phyloP scores from a whole-genome alignment of 148 eudicot species.

The Euryodendron excelsum region DNA sequence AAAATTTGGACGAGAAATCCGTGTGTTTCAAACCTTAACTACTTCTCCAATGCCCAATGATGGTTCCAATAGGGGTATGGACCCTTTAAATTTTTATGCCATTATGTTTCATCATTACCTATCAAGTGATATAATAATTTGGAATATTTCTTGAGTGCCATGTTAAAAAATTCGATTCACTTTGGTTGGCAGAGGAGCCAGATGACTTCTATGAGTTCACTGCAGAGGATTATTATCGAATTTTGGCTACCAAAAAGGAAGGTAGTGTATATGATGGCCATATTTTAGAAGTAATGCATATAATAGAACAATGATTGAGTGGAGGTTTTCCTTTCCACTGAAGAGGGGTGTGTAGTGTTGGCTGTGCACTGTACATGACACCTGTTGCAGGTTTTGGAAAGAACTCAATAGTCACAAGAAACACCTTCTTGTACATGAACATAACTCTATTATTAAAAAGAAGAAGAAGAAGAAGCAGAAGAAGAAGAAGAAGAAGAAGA shows the following conservation, averaged over 20 bases:
- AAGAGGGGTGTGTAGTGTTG: neutral
- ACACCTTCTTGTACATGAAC: too few species aligned
- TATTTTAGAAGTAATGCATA: neutral
- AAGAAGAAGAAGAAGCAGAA: too few species aligned
- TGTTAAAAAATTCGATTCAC: neutral
- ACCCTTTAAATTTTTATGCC: neutral
- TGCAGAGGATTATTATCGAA: constrained; percentile 63
- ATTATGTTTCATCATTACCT: neutral
- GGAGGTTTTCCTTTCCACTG: neutral
- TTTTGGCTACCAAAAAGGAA: constrained; percentile 59
- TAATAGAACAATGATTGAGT: neutral
- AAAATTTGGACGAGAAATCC: constrained; percentile 70
- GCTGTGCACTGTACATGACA: neutral
- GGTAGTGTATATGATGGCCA: constrained; percentile 29
- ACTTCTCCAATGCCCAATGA: constrained; percentile 41
- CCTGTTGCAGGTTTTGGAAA: neutral
- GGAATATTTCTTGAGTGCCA: neutral
- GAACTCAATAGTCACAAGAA: neutral
- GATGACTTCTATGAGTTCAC: constrained; percentile 83
- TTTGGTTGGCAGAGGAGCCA: constrained; percentile 50
- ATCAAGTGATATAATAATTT: neutral
- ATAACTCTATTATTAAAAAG: too few species aligned
- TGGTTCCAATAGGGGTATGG: constrained; percentile 28
- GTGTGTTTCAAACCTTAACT: constrained; percentile 57
- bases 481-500: too few species aligned